Percentiles rank a stretch among this genome's conserved stretches.
Conservation (phyloP, 1,284 basidiomycete species). For the Pulveroboletus sp. region DNA sequence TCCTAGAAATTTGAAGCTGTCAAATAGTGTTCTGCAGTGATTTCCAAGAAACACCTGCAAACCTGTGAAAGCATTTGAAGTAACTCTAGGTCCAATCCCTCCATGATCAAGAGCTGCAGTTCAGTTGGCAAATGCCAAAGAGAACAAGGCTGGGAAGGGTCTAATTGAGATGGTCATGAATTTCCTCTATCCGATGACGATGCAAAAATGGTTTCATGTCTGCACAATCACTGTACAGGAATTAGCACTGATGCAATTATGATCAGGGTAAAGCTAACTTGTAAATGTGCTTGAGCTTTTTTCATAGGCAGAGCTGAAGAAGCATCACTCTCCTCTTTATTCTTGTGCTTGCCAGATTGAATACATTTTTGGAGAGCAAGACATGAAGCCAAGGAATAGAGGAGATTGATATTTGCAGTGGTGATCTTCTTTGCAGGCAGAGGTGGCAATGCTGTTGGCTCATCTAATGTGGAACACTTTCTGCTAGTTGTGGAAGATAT, state of each 20-base stretch:
- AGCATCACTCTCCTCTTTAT: background rate
- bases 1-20: background rate
- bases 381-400: background rate
- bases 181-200: background rate
- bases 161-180: background rate
- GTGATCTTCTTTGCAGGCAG: background rate
- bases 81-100: conserved; percentile 4
- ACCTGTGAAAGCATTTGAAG: background rate
- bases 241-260: background rate
- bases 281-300: background rate
- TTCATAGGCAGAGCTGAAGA: background rate
- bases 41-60: conserved; percentile 1
- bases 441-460: background rate
- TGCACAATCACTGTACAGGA: background rate
- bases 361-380: background rate
- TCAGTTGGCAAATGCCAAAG: background rate
- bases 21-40: background rate
- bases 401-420: background rate
- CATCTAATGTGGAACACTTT: background rate
- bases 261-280: background rate
- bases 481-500: background rate
- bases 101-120: background rate
- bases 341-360: background rate
- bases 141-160: background rate
- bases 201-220: background rate